phyloP scores from a whole-genome alignment of 371 early-diverging fungal species.

The Lichtheimia corymbifera region DNA sequence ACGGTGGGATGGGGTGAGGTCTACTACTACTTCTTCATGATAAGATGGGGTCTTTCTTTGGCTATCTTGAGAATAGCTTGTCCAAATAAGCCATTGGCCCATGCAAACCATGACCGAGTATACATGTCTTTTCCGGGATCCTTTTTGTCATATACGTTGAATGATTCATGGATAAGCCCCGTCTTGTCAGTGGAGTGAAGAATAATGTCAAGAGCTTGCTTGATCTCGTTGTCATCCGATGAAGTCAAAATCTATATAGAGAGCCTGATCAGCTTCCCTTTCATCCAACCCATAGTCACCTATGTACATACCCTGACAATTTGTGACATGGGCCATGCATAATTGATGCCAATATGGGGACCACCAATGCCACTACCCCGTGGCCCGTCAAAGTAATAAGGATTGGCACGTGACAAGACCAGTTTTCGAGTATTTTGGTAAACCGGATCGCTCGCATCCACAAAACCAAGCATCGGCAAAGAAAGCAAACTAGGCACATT shows the following conservation, averaged over 20 bases:
- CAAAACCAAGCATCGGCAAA: conserved; percentile 62
- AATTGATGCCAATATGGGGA: conserved; percentile 52
- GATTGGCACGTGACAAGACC: conserved; percentile 58
- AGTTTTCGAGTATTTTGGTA: conserved; percentile 63
- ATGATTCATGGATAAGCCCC: conserved; percentile 46
- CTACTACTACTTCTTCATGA: too few relatives aligned
- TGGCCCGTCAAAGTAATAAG: conserved; percentile 59
- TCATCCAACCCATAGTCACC: background rate
- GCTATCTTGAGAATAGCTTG: conserved; percentile 40
- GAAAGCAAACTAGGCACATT: conserved; percentile 68
- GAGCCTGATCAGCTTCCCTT: background rate
- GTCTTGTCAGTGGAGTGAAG: conserved; percentile 29
- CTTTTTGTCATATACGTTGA: conserved; percentile 32
- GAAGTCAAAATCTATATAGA: conserved; percentile 27
- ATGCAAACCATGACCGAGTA: conserved; percentile 49
- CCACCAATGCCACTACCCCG: conserved; percentile 61
- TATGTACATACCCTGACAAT: conserved; percentile 23
- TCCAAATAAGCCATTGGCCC: conserved; percentile 51
- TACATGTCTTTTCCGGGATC: conserved; percentile 15
- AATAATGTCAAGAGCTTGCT: conserved; percentile 30
- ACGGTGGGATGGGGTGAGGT: too few relatives aligned
- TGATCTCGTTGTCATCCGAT: conserved; percentile 30
- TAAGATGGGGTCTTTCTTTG: conserved; percentile 30
- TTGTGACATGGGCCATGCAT: conserved; percentile 37
- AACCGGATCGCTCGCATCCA: conserved; percentile 43